Conservation (phyloP, 176 grass and related monocot genomes). For the Carex kokanica region DNA sequence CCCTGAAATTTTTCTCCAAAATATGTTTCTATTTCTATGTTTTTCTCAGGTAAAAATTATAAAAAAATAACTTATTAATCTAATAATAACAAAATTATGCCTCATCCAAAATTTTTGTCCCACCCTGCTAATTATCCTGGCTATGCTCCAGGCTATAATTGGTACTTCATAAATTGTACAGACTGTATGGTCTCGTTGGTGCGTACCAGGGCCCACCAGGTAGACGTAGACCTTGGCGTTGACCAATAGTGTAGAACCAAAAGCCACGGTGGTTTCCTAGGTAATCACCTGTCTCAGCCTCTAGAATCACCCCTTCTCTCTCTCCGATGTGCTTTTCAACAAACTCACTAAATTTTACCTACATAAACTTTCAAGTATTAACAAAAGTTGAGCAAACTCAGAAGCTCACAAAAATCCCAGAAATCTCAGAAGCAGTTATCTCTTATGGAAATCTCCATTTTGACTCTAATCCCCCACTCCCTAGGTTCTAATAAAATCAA, state of each 20-base stretch:
- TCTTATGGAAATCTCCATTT: neutral
- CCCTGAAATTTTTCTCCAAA: too few relatives aligned
- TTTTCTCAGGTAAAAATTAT: too few relatives aligned
- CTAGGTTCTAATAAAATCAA: neutral
- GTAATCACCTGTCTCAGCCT: slow-evolving; percentile 96
- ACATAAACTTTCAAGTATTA: slow-evolving; percentile 20
- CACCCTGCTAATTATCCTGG: too few relatives aligned
- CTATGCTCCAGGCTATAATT: neutral
- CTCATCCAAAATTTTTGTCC: too few relatives aligned
- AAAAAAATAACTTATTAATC: too few relatives aligned
- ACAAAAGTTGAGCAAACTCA: neutral
- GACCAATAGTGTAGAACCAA: slow-evolving; percentile 99
- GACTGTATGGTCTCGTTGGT: neutral
- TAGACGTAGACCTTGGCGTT: slow-evolving; percentile 73
- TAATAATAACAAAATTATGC: too few relatives aligned
- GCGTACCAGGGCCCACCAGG: slow-evolving; percentile 90
- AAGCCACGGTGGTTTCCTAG: slow-evolving; percentile 77
- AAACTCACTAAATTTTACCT: slow-evolving; percentile 99
- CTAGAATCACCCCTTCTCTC: slow-evolving; percentile 69
- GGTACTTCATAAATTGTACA: slow-evolving; percentile 3
- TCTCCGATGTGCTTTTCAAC: slow-evolving; percentile 90
- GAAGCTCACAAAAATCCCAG: neutral
- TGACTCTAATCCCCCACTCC: neutral
- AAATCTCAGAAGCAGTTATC: neutral
- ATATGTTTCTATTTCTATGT: too few relatives aligned